Base-by-base conservation (phyloP, 371 early-diverging fungal species). In the Apophysomyces variabilis region DNA sequence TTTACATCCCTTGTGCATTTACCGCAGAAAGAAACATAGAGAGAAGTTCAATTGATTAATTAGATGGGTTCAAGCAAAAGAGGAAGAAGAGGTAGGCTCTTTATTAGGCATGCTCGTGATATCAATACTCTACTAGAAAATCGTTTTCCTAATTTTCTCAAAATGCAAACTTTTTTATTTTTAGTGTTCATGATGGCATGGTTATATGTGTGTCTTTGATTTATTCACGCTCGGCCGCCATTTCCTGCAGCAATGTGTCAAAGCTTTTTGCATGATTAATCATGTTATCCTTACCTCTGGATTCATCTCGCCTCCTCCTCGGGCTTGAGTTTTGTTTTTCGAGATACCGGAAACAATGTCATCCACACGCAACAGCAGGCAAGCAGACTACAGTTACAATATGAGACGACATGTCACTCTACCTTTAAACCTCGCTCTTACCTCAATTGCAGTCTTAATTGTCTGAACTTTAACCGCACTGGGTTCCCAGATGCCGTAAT, bases 381-480 rank as follows among this genome's bases (percentile, higher is more conserved):
- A 97, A 47, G 97, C 95, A 61, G 95, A 93, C 86, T 86, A 71
- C 37, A 60, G 65, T 45, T 43, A 45, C 37, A 32, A 57, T 57
- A 8, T 11, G 41, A 26, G 68, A 35, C 6, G 50, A 62, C 54
- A 7, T 11, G 8, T 58, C 38, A 11, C 7, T 57, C 13, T 11
- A 44, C 38, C 18, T 41, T 35, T 45, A 39, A 26, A 18, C 13
- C 14, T 39, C 47, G 11, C 32, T 54, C 61, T 66, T 71, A 89
- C 89, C 79, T 99, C 99, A 72, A 99, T 94, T n/a, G 99, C 99
- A 38, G 99, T 97, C 91, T 99, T 99, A 81, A 99, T 87, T 7
- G 95, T 96, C 87, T 99, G 99, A 26, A 94, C 90, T 87, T 99
- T 99, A 69, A 99, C 99, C 14, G 97, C 95, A 65, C 91, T 88